Conservation (phyloP, 495 filamentous ascomycete species). For the Xylaria castorea region DNA sequence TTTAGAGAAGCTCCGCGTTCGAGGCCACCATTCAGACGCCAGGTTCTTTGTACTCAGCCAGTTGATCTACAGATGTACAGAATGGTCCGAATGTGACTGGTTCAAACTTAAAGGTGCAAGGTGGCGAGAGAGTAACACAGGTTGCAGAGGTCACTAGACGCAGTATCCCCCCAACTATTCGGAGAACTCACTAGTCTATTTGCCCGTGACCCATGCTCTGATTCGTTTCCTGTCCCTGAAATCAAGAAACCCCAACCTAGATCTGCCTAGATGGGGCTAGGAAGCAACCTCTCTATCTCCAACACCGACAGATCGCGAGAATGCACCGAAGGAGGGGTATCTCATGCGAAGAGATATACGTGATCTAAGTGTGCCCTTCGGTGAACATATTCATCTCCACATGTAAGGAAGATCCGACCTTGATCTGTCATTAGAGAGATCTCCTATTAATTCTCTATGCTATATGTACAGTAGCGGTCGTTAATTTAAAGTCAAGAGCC, state of each 20-base stretch:
- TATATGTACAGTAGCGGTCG: not conserved
- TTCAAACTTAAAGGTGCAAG: not conserved
- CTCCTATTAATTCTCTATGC: not conserved
- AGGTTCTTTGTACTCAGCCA: not conserved
- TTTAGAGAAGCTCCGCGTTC: constrained; percentile 11
- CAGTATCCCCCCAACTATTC: not conserved
- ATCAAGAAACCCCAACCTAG: not conserved
- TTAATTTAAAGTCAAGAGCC: not conserved
- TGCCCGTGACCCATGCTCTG: not conserved
- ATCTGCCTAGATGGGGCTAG: not conserved
- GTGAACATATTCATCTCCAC: not conserved
- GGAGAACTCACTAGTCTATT: not conserved
- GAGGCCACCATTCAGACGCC: not conserved
- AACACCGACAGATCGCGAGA: constrained; percentile 25
- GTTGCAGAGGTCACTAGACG: not conserved
- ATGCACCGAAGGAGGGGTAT: constrained; percentile 23
- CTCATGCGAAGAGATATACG: not conserved
- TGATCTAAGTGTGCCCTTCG: not conserved
- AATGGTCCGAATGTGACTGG: not conserved
- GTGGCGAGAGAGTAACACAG: not conserved
- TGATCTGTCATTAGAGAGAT: not conserved
- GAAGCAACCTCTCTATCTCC: constrained; percentile 14
- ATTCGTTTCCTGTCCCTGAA: not conserved
- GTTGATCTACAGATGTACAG: not conserved
- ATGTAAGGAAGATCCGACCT: not conserved